Evolutionary conservation across 768 basidiomycete species (phyloP), one percentile per base, ranked within the genome.

Genomic region (Xerocomellus amylosporus): DNA sequence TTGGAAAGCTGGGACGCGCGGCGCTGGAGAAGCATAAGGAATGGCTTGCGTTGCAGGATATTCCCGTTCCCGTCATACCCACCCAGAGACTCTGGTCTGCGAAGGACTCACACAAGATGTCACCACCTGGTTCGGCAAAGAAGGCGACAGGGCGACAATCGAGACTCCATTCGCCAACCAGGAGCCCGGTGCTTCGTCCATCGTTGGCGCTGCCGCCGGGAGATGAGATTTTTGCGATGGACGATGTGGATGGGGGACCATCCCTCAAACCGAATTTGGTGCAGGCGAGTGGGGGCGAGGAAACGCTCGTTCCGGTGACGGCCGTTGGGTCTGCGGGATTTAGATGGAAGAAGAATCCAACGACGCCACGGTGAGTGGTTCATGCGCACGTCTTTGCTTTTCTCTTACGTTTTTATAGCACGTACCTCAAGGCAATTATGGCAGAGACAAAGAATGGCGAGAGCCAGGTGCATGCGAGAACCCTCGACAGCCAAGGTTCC

Each of bases 381-480:
- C 33, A 1, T 59, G 58, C 47, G 51, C 44, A 49, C 51, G 50
- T 17, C 26, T 60, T 33, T 57, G 48, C 64, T 56, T 24, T 37
- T 54, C 46, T 52, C 49, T 57, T 34, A 60, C 52, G 37, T n/a
- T 39, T 22, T 12, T 56, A 9, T 56, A 93, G 89, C 22, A 82
- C 86, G 13, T 90, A 96, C 65, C 86, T 98, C 81, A 88, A 87
- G 62, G 72, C 81, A 15, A 82, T 98, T 53, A 91, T 98, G 82
- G 90, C 87, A 0, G 94, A 94, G 69, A 80, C 86, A 1, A 83
- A 78, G 45, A 72, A 63, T 15, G 67, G 55, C 30, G 69, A 61
- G 51, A 63, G 47, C 15, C 53, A 55, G 19, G 53, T 46, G 31
- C 36, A 57, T 31, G 20, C 34, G 33, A 38, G 31, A 19, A 14